Percentiles rank a stretch among this genome's conserved stretches.
These are phyloP conservation scores for Phyllosticta paracitricarpa DNA, from an alignment of 2,329 filamentous ascomycete species.

Conservation along the genomic window DNA sequence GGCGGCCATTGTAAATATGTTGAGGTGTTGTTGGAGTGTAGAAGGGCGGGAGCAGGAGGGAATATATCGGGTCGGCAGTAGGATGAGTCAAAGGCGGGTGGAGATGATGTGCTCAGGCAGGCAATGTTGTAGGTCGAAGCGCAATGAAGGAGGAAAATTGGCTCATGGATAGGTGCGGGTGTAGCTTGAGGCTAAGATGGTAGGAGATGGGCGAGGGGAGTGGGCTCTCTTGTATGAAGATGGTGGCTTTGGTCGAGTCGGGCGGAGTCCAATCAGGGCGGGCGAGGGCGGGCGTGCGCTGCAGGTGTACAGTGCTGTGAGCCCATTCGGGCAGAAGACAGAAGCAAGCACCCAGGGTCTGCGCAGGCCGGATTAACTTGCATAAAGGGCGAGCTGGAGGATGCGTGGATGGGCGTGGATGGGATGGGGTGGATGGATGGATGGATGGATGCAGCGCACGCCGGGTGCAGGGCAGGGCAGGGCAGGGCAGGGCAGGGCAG, in stretches of 20 bases:
- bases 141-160: constrained; percentile 1
- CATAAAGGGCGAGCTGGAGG: too few species aligned
- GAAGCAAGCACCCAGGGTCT: not conserved
- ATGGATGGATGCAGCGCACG: too few species aligned
- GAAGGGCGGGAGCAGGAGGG: not conserved
- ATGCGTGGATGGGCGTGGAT: too few species aligned
- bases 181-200: not conserved
- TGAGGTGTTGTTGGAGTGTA: not conserved
- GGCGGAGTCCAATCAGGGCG: not conserved
- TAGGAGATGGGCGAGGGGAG: not conserved
- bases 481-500: too few species aligned
- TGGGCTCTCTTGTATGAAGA: constrained; percentile 10
- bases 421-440: too few species aligned
- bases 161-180: constrained; percentile 1
- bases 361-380: too few species aligned
- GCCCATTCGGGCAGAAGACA: not conserved
- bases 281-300: not conserved
- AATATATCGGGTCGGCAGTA: not conserved
- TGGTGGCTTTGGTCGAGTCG: not conserved
- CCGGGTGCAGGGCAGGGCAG: not conserved
- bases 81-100: constrained; percentile 7
- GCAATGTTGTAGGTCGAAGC: not conserved
- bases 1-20: constrained; percentile 24
- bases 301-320: not conserved
- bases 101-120: constrained; percentile 7